Evolutionary conservation across 352 stramenopile species (phyloP).

Genomic region (Phytopythium montanum): DNA sequence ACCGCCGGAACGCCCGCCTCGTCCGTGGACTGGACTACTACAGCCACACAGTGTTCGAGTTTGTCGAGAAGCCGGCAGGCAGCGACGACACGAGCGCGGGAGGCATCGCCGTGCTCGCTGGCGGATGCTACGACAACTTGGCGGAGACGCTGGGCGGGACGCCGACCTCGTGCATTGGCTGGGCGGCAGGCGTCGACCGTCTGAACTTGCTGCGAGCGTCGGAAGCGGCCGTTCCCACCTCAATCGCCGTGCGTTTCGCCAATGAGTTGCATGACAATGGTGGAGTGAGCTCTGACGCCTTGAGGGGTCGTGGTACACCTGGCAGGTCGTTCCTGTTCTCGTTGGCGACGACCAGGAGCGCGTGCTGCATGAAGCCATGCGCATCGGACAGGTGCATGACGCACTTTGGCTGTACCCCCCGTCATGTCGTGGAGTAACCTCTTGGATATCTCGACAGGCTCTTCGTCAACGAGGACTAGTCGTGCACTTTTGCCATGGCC

Average conservation of each 20-base stretch:
- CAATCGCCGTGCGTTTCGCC: conserved; percentile 43
- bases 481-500: conserved; percentile 83
- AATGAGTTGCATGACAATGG: background rate
- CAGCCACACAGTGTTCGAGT: conserved; percentile 88
- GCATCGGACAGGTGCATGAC: conserved; percentile 40
- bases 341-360: conserved; percentile 31
- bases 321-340: conserved; percentile 65
- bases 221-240: conserved; percentile 10
- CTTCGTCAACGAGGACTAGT: conserved; percentile 54
- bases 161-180: conserved; percentile 67
- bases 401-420: background rate
- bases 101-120: conserved; percentile 78
- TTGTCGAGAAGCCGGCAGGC: conserved; percentile 45
- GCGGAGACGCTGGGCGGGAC: conserved; percentile 62
- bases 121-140: conserved; percentile 81
- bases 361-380: conserved; percentile 63
- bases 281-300: background rate
- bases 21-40: conserved; percentile 89
- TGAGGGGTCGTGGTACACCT: background rate
- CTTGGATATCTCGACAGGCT: background rate
- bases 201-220: conserved; percentile 57
- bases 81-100: conserved; percentile 17
- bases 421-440: background rate
- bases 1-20: conserved; percentile 60
- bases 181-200: conserved; percentile 82